Percentiles rank a stretch among this genome's conserved stretches.
Evolutionary conservation across 2,329 filamentous ascomycete genomes (phyloP).

Genomic region (Paecilomyces sp.): DNA sequence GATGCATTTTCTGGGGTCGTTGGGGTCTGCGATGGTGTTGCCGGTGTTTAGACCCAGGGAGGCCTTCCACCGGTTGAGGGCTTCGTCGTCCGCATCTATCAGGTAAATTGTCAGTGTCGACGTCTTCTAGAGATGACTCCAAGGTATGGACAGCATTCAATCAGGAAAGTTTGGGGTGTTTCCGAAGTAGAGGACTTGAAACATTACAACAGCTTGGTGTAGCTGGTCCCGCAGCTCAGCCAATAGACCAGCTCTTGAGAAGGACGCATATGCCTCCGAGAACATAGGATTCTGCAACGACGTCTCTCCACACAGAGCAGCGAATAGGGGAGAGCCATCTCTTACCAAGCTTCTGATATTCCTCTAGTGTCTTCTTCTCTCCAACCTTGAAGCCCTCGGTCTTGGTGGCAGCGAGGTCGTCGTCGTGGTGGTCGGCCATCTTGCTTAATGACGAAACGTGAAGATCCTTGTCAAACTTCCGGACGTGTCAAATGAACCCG

Average conservation of each 20-base stretch:
- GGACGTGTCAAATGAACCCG: not conserved
- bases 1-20: conserved; percentile 83
- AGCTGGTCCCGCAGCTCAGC: not conserved
- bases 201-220: not conserved
- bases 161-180: not conserved
- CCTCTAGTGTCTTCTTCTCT: conserved; percentile 95
- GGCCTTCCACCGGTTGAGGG: conserved; percentile 94
- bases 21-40: conserved; percentile 65
- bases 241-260: not conserved
- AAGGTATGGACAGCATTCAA: too few species aligned
- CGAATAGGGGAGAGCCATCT: conserved; percentile 10
- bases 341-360: conserved; percentile 90
- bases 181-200: not conserved
- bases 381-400: conserved; percentile 97
- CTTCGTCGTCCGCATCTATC: conserved; percentile 71
- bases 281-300: not conserved
- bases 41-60: conserved; percentile 78
- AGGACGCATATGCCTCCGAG: not conserved
- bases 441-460: conserved; percentile 14
- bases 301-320: not conserved
- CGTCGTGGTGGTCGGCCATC: conserved; percentile 65
- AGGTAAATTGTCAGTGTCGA: conserved; percentile 14
- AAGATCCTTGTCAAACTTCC: not conserved
- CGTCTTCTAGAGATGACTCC: not conserved
- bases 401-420: conserved; percentile 78